Evolutionary conservation across 2,329 filamentous ascomycete species (phyloP), one percentile per base, ranked within the genome.

Genomic region (Monascus ruber): DNA sequence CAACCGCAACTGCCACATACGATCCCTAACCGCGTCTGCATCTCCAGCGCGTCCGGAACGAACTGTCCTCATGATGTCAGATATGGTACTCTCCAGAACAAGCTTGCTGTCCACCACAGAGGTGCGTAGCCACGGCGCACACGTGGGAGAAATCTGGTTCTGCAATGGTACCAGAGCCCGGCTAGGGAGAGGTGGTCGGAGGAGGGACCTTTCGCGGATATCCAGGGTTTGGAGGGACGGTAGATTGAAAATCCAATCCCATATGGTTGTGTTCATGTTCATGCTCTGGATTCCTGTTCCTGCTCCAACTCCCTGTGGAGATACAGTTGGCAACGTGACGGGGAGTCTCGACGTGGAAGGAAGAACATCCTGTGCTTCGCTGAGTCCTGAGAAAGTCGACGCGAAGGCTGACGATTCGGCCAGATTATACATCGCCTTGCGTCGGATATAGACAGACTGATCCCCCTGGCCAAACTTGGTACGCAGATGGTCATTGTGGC

Each of bases 231-330:
- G 42, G 66, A 83, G 54, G 42, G 72, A 47, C 0, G 73, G 68
- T 0, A 86, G 70, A 1, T 69, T 63, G 55, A 94, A 85, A 1
- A 94, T 56, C 82, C 85, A 89, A 44, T 82, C 77, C 52, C 89
- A 75, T 1, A 83, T 60, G 31, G 67, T 62, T 35, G 58, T 58
- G 4, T 52, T 53, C 2, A 58, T 56, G 33, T 58, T 44, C 29
- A 54, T 52, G 27, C 48, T 8, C 6, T 33, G 45, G 52, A 55
- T 45, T 47, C 57, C 39, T 35, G 41, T 31, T 41, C 31, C 31
- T 41, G 47, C 37, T 39, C 44, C 33, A 33, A 51, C 43, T 24
- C 56, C 46, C 7, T 56, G 38, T 2, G 51, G 42, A 9, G 47
- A 42, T 29, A 52, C 43, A 28, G 47, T 55, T 8, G 50, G 50